These are phyloP conservation scores for Pseudomonodictys pantanalensis DNA, from an alignment of 495 filamentous ascomycete genomes.

Conservation along the genomic window DNA sequence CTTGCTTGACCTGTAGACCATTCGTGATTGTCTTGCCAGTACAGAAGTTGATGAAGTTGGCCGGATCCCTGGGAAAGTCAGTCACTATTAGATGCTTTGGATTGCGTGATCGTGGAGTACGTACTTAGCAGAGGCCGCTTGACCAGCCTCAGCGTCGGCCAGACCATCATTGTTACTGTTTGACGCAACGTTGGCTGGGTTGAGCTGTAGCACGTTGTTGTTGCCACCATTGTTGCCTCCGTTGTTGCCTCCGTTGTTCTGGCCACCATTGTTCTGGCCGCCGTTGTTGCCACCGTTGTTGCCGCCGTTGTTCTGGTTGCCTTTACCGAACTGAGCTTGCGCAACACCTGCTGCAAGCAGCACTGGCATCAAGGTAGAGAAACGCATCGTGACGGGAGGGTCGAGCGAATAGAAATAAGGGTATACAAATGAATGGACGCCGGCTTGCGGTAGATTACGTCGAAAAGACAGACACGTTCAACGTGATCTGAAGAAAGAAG, in stretches of 20 bases:
- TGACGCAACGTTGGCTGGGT: conserved; percentile 50
- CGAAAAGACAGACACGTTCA: conserved; percentile 36
- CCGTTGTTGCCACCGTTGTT: conserved; percentile 2
- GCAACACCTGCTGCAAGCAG: conserved; percentile 32
- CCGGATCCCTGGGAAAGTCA: conserved; percentile 39
- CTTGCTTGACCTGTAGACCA: conserved; percentile 58
- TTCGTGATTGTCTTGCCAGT: conserved; percentile 66
- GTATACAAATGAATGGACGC: conserved; percentile 30
- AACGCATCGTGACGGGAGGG: conserved; percentile 22
- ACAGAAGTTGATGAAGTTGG: conserved; percentile 50
- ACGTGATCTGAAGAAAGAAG: conserved; percentile 33
- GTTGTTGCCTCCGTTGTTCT: conserved; percentile 19
- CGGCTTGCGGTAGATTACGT: conserved; percentile 32
- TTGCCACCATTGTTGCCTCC: conserved; percentile 16
- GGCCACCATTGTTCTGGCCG: conserved; percentile 4
- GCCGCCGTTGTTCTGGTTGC: not conserved
- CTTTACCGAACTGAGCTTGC: conserved; percentile 20
- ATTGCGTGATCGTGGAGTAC: conserved; percentile 18
- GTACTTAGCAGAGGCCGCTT: conserved; percentile 56
- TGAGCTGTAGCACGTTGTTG: conserved; percentile 33
- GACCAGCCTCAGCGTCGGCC: conserved; percentile 45
- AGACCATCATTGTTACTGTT: conserved; percentile 45
- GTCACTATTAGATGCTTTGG: not conserved
- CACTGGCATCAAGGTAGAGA: conserved; percentile 25
- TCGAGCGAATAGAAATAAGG: conserved; percentile 3